Percentiles rank a stretch among this genome's conserved stretches.
Evolutionary conservation across 2,329 filamentous ascomycete species (phyloP).

Genomic region (Amylocarpus encephaloides): DNA sequence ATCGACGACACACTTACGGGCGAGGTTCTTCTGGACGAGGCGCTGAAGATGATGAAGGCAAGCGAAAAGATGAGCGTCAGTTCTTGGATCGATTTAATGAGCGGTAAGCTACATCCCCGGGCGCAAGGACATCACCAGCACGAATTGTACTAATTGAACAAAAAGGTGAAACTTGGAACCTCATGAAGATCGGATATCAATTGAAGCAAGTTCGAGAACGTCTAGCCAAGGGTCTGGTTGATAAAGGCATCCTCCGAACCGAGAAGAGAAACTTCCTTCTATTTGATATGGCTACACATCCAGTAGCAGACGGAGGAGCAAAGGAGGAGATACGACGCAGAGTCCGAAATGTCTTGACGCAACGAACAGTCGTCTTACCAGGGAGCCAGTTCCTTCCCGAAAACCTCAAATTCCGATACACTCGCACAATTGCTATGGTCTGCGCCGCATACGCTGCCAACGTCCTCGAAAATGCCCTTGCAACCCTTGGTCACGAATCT

Average conservation of each 20-base stretch:
- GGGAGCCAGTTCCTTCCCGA: conserved; percentile 86
- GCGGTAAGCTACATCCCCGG: conserved; percentile 54
- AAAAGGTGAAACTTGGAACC: conserved; percentile 94
- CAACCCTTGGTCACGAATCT: conserved; percentile 87
- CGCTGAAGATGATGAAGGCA: conserved; percentile 99
- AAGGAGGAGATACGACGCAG: conserved; percentile 95
- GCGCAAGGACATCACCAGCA: neutral
- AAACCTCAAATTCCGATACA: conserved; percentile 86
- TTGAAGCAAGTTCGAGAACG: conserved; percentile 98
- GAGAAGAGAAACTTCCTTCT: conserved; percentile 99
- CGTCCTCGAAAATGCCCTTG: conserved; percentile 94
- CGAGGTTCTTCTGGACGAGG: conserved; percentile 94
- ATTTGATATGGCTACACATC: conserved; percentile 99
- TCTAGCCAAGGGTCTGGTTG: conserved; percentile 91
- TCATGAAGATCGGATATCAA: conserved; percentile 99
- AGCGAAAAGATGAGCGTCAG: conserved; percentile 99
- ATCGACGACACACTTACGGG: conserved; percentile 94
- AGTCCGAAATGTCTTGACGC: conserved; percentile 86
- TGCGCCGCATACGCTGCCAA: conserved; percentile 98
- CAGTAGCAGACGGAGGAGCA: conserved; percentile 89
- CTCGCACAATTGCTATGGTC: conserved; percentile 90
- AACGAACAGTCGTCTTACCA: conserved; percentile 86
- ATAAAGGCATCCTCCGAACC: conserved; percentile 96
- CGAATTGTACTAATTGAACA: neutral
- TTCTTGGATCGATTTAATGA: conserved; percentile 98